phyloP scores from a whole-genome alignment of 1,284 basidiomycete species.

The Naganishia sp. region DNA sequence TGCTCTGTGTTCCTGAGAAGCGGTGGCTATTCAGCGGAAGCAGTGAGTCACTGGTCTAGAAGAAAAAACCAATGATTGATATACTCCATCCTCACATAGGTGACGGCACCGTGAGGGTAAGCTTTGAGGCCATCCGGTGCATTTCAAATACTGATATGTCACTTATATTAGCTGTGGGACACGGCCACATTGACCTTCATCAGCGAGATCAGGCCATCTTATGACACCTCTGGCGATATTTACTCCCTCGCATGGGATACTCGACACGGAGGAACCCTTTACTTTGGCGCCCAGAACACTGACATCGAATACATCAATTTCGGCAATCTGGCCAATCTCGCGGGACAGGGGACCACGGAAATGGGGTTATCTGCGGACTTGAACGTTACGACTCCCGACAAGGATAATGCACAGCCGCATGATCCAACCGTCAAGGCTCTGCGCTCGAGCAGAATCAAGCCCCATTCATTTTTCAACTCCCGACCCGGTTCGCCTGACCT shows the following conservation, averaged over 20 bases:
- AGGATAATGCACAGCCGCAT: neutral
- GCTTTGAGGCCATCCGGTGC: constrained; percentile 32
- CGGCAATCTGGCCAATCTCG: constrained; percentile 36
- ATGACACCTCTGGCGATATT: constrained; percentile 85
- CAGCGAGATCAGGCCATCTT: constrained; percentile 78
- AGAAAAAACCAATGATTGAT: constrained; percentile 7
- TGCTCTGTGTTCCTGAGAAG: constrained; percentile 73
- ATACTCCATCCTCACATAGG: constrained; percentile 56
- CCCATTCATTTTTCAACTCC: constrained; percentile 48
- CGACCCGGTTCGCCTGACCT: constrained; percentile 23
- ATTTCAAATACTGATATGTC: constrained; percentile 26
- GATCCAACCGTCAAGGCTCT: constrained; percentile 36
- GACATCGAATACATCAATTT: constrained; percentile 82
- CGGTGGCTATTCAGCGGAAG: constrained; percentile 80
- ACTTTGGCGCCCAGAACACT: constrained; percentile 87
- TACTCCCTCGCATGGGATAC: constrained; percentile 83
- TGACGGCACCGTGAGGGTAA: constrained; percentile 78
- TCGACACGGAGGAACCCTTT: constrained; percentile 66
- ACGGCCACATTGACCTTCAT: constrained; percentile 69
- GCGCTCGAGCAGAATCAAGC: constrained; percentile 48
- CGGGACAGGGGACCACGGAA: neutral
- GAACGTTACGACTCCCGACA: neutral
- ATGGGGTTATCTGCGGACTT: too few relatives aligned
- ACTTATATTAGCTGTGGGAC: constrained; percentile 72
- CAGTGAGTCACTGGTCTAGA: constrained; percentile 37